A percentile compares a stretch with the other conserved stretches of the same genome.
These are phyloP conservation scores for Lentinula guzmanii DNA, from an alignment of 768 basidiomycete genomes.

Conservation along the genomic window DNA sequence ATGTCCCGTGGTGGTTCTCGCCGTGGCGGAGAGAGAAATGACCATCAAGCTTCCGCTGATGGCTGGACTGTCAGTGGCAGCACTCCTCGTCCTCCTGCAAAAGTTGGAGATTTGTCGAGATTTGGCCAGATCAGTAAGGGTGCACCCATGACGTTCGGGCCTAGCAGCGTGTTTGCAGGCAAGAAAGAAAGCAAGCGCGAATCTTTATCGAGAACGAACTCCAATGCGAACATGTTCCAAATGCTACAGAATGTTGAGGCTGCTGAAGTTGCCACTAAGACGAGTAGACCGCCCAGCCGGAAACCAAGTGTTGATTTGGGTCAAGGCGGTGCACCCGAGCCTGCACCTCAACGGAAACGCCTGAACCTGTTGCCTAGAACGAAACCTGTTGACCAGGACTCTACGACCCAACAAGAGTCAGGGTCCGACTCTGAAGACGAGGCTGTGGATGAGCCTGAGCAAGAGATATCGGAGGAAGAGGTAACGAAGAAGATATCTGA, in stretches of 20 bases:
- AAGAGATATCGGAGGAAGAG: slow-evolving; percentile 58
- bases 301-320: slow-evolving; percentile 45
- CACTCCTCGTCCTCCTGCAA: slow-evolving; percentile 52
- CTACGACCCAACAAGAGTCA: slow-evolving; percentile 22
- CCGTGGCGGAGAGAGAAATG: slow-evolving; percentile 69
- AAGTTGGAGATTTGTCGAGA: slow-evolving; percentile 80
- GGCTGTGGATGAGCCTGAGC: slow-evolving; percentile 31
- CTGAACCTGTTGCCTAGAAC: slow-evolving; percentile 76
- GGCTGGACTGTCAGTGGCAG: slow-evolving; percentile 74
- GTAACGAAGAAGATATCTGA: slow-evolving; percentile 74
- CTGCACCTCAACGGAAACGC: slow-evolving; percentile 54
- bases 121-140: slow-evolving; percentile 81
- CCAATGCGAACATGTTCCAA: slow-evolving; percentile 82
- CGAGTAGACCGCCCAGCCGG: slow-evolving; percentile 44
- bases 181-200: slow-evolving; percentile 62
- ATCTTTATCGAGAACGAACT: slow-evolving; percentile 73
- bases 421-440: neutral
- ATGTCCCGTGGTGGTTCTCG: slow-evolving; percentile 92
- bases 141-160: slow-evolving; percentile 72
- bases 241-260: slow-evolving; percentile 66
- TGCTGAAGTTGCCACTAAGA: slow-evolving; percentile 44
- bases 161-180: slow-evolving; percentile 75
- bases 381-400: slow-evolving; percentile 47
- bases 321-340: slow-evolving; percentile 35
- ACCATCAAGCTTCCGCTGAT: slow-evolving; percentile 56